Conservation (phyloP, 2,329 filamentous ascomycete genomes). For the Arthrobotrys sinensis region DNA sequence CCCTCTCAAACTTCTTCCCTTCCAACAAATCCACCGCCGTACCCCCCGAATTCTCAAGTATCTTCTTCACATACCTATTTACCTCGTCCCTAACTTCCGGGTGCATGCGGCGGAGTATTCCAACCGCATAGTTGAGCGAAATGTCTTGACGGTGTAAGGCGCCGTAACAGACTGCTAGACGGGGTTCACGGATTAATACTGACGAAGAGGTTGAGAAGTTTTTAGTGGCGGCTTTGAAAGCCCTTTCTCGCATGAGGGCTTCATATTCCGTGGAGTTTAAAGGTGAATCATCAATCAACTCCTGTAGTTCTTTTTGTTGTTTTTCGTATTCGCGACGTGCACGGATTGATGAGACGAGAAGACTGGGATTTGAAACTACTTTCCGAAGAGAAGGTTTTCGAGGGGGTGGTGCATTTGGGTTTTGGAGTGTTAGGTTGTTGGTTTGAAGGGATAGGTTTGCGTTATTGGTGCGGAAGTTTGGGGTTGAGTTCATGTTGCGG, state of each 20-base stretch:
- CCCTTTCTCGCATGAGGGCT: not conserved
- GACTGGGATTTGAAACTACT: not conserved
- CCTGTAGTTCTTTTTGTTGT: not conserved
- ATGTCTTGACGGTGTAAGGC: constrained; percentile 14
- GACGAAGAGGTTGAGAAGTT: not conserved
- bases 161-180: not conserved
- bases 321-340: not conserved
- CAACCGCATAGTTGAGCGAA: not conserved
- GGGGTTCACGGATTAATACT: not conserved
- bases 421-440: not conserved
- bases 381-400: not conserved
- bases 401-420: not conserved
- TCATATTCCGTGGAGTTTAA: not conserved
- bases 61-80: not conserved
- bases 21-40: constrained; percentile 1
- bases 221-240: not conserved
- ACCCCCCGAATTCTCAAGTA: constrained; percentile 18
- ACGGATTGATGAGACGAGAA: not conserved
- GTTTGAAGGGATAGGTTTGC: no score
- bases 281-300: not conserved
- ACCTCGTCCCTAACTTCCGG: not conserved
- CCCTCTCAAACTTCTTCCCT: not conserved
- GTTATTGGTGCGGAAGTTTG: no score
- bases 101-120: not conserved
- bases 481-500: no score